Conservation (phyloP, 345 rosid species). For the Lumnitzera racemosa region DNA sequence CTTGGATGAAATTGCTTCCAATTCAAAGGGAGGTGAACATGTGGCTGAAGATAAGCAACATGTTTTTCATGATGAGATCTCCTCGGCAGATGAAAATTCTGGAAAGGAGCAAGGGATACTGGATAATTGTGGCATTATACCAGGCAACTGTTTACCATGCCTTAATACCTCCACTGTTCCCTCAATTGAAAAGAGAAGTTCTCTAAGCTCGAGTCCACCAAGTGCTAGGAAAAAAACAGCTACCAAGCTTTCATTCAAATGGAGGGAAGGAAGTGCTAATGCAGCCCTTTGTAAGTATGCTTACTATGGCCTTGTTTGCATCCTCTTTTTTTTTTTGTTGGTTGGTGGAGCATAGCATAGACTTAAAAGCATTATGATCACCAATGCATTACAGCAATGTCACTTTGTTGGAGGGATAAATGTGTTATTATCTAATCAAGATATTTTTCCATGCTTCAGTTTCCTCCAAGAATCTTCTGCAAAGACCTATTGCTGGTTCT, state of each 20-base stretch:
- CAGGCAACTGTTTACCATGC: conserved; percentile 78
- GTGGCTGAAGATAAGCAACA: conserved; percentile 34
- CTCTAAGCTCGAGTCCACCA: conserved; percentile 63
- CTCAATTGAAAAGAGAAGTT: conserved; percentile 63
- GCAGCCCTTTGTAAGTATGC: conserved; percentile 50
- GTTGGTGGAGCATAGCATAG: background rate
- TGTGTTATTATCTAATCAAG: conserved; percentile 1
- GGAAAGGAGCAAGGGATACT: conserved; percentile 34
- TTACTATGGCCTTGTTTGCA: background rate
- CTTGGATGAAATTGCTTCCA: conserved; percentile 25
- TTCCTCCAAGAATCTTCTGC: conserved; percentile 54
- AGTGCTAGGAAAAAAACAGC: conserved; percentile 46
- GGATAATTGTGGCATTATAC: conserved; percentile 68
- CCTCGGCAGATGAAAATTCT: conserved; percentile 46
- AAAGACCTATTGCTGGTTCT: conserved; percentile 47
- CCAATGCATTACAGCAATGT: too few relatives aligned
- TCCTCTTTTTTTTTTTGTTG: background rate
- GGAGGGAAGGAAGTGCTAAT: conserved; percentile 71
- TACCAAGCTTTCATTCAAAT: conserved; percentile 62
- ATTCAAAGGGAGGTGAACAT: conserved; percentile 19
- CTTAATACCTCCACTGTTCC: conserved; percentile 50
- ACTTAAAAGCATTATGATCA: conserved; percentile 2
- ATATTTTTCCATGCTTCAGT: conserved; percentile 36
- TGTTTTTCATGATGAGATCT: conserved; percentile 45
- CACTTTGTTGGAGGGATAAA: background rate